Base-by-base conservation (phyloP, 2,329 filamentous ascomycete genomes). In the Mollisiaceae sp. region DNA sequence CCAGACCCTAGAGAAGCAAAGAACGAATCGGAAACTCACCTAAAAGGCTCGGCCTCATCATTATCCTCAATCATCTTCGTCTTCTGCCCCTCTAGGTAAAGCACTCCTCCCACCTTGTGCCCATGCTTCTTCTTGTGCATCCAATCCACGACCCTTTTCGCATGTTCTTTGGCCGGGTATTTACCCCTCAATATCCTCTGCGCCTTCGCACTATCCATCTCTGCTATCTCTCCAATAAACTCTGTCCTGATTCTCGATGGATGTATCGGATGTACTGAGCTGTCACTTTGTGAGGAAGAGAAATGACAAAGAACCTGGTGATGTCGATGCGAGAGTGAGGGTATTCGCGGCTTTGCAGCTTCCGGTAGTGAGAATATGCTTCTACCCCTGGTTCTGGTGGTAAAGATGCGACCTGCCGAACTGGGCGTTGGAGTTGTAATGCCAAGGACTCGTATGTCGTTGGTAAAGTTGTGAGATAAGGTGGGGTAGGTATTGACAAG, bases 61-160 rank as follows among this genome's bases (percentile, higher is more conserved):
- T 92, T 94, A 78, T 99, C 94, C 79, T 98, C 94, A 56, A 92
- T 86, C 78, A 97, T 83, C 75, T 86, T 89, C 69, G 89, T 92
- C 78, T 90, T 88, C 75, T 94, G 91, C 62, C 89, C 91, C 81
- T 98, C 94, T 55, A 98, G 84, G 77, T 97, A 99, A 64, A 99
- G 84, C 20, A 94, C 83, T 57, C 93, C 94, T 38, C 81, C 84
- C 64, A 83, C 83, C 69, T 86, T 84, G 64, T 83, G 83, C 69
- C 86, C 83, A 38, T 90, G 87, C 47, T 88, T 81, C 75, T 91
- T 88, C 67, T 86, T 81, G 62, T 85, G 84, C 69, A 98, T 89
- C 77, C 89, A 90, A 66, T 92, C 87, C 65, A 89, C 91, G n/a
- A 98, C 94, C 67, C 90, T 89, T 72, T 86, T 86, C 66, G 91